A percentile compares a stretch with the other conserved stretches of the same genome.
Conservation (phyloP, 1,139 yeast species). For the Yamadazyma trypodendri region DNA sequence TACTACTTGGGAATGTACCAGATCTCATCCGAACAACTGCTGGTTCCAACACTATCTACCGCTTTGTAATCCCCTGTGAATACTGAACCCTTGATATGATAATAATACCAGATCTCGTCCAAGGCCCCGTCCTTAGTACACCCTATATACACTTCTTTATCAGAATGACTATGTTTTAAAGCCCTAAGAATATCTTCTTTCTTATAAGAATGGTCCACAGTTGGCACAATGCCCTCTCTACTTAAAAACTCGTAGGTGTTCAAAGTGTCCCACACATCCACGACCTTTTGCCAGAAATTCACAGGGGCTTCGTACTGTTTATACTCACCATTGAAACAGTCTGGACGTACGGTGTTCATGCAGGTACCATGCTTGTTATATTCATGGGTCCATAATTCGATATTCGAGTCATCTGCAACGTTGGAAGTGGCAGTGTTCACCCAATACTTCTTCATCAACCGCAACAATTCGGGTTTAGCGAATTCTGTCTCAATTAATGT, state of each 20-base stretch:
- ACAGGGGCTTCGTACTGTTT: slow-evolving; percentile 32
- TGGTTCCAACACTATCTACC: slow-evolving; percentile 24
- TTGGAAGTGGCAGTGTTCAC: slow-evolving; percentile 34
- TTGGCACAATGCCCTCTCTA: slow-evolving; percentile 34
- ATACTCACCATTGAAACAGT: slow-evolving; percentile 35
- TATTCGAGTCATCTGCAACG: slow-evolving; percentile 26
- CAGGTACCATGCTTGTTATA: slow-evolving; percentile 48
- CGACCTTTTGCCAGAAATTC: slow-evolving; percentile 32
- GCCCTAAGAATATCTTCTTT: slow-evolving; percentile 32
- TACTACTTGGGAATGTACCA: slow-evolving; percentile 34
- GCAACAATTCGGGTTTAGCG: slow-evolving; percentile 26
- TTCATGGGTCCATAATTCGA: slow-evolving; percentile 42
- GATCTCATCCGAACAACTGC: slow-evolving; percentile 28
- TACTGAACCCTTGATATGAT: slow-evolving; percentile 34
- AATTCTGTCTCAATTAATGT: slow-evolving; percentile 30
- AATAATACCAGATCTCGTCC: slow-evolving; percentile 41
- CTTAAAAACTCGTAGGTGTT: slow-evolving; percentile 37
- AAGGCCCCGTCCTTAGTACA: slow-evolving; percentile 32
- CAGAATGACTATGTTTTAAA: slow-evolving; percentile 27
- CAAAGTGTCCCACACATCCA: slow-evolving; percentile 34
- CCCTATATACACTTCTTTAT: slow-evolving; percentile 34
- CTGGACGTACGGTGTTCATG: slow-evolving; percentile 39
- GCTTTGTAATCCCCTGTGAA: slow-evolving; percentile 36
- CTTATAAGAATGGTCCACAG: slow-evolving; percentile 27
- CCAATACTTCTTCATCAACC: slow-evolving; percentile 37